Evolutionary conservation across 768 basidiomycete genomes (phyloP).

Genomic region (Trametes sanguinea): DNA sequence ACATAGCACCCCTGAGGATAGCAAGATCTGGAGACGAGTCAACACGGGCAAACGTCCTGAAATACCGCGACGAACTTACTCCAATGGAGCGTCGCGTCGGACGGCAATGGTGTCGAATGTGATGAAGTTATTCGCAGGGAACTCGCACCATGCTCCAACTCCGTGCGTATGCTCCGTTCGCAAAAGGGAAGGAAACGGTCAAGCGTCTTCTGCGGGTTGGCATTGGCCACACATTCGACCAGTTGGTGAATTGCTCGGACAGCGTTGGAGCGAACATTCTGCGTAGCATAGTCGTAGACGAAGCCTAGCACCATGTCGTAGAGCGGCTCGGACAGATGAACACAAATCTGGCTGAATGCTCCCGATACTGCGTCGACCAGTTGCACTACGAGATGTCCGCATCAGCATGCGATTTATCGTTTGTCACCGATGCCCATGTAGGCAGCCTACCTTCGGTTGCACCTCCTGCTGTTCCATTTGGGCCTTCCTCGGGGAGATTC

Average conservation of each 20-base stretch:
- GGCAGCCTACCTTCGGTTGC: slow-evolving; percentile 57
- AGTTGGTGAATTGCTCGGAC: slow-evolving; percentile 86
- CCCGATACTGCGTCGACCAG: slow-evolving; percentile 76
- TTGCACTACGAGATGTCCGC: slow-evolving; percentile 47
- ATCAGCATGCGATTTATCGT: too few species aligned
- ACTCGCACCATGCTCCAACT: slow-evolving; percentile 85
- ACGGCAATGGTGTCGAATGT: slow-evolving; percentile 62
- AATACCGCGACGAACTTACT: slow-evolving; percentile 47
- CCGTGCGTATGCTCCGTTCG: slow-evolving; percentile 63
- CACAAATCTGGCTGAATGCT: slow-evolving; percentile 77
- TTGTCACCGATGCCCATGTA: too few species aligned
- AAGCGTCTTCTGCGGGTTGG: slow-evolving; percentile 73
- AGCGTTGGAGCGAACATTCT: slow-evolving; percentile 80
- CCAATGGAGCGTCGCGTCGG: slow-evolving; percentile 88
- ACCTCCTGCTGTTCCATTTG: slow-evolving; percentile 60
- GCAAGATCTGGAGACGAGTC: slow-evolving; percentile 55
- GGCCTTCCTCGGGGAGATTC: slow-evolving; percentile 83
- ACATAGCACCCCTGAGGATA: slow-evolving; percentile 76
- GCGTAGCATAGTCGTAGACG: slow-evolving; percentile 81
- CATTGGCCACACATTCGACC: slow-evolving; percentile 83
- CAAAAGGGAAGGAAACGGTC: slow-evolving; percentile 80
- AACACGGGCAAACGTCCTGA: background rate
- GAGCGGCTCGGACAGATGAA: slow-evolving; percentile 70
- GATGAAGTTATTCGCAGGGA: slow-evolving; percentile 70
- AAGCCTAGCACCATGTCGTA: slow-evolving; percentile 83